Conservation (phyloP, 176 grass and related monocot species). For the Triticum timopheevii region DNA sequence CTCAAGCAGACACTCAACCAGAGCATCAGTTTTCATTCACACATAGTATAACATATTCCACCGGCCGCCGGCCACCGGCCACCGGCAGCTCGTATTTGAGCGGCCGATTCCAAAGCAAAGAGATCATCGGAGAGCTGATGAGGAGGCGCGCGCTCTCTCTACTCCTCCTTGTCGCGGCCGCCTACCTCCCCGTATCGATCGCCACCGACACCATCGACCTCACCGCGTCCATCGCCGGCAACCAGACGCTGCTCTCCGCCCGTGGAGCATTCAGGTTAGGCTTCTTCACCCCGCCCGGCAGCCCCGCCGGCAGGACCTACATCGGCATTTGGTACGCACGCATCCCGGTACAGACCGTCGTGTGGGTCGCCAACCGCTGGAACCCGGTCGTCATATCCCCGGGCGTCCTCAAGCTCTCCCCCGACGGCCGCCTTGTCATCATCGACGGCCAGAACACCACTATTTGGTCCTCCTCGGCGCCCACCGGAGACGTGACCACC, state of each 20-base stretch:
- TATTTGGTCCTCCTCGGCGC: conserved; percentile 29
- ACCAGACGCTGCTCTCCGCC: conserved; percentile 57
- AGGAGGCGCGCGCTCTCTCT: neutral
- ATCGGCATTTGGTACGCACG: conserved; percentile 38
- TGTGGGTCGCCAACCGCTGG: conserved; percentile 53
- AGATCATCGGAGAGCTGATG: neutral
- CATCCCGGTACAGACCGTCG: conserved; percentile 27
- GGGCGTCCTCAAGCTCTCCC: conserved; percentile 25
- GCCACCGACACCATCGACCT: conserved; percentile 17
- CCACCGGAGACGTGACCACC: neutral
- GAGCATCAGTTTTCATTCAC: too few relatives aligned
- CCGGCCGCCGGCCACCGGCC: too few relatives aligned
- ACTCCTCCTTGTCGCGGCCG: neutral
- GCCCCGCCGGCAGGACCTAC: conserved; percentile 21
- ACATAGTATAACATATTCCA: too few relatives aligned
- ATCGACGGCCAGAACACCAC: conserved; percentile 20
- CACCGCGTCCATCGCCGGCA: conserved; percentile 16
- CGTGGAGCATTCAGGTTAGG: conserved; percentile 44
- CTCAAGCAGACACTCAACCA: too few relatives aligned
- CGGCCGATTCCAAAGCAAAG: neutral
- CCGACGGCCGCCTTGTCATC: conserved; percentile 31
- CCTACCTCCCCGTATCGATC: neutral
- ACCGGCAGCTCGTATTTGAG: neutral
- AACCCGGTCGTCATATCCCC: neutral
- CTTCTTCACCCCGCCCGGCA: conserved; percentile 47